Base-by-base conservation (phyloP, 208 protist species). In the Leishmania amazonensis region DNA sequence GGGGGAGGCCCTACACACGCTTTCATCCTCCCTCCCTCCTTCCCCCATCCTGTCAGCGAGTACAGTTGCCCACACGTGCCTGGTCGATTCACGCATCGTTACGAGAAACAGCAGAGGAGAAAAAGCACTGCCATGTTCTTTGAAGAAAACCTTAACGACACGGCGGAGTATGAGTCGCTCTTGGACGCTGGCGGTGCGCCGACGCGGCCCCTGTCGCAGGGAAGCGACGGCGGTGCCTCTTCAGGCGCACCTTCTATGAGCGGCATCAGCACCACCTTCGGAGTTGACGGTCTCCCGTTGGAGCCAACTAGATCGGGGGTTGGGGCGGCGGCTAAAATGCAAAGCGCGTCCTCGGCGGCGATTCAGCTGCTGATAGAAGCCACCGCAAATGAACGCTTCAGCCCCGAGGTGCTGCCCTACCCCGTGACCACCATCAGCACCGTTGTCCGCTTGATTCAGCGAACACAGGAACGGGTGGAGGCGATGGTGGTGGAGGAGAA, bases 321-420 rank as follows among this genome's bases (percentile, higher is more conserved):
- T 4, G 73, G 47, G 9, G 15, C 51, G 19, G 53, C 31, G 13
- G 51, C 62, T 47, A 35, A 47, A 60, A 51, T 28, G 5, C 53
- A 45, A 51, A 83, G 42, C 40, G 35, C 54, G n/a, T 31, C 81
- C 13, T 70, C 75, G 15, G 70, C 76, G 21, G 68, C 79, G 38
- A 78, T 96, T 49, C 85, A 90, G 78, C 80, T 85, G 31, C 75
- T 97, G 19, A 93, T 95, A 24, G 87, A 94, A 85, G 90, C 89
- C 3, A 92, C 93, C 13, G 91, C 93, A 76, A 96, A 90, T 71
- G 93, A 97, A 85, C 90, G 95, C 9, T 87, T 88, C 75, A 91
- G 90, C 76, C 95, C 95, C 1, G 91, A 95, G 54, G 89, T 97
- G 67, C 76, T 97, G 13, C 95, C 92, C 17, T 96, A 97, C 83